Percentiles rank a stretch among this genome's conserved stretches.
Conservation (phyloP, 495 filamentous ascomycete species). For the Ascodesmis nigricans region DNA sequence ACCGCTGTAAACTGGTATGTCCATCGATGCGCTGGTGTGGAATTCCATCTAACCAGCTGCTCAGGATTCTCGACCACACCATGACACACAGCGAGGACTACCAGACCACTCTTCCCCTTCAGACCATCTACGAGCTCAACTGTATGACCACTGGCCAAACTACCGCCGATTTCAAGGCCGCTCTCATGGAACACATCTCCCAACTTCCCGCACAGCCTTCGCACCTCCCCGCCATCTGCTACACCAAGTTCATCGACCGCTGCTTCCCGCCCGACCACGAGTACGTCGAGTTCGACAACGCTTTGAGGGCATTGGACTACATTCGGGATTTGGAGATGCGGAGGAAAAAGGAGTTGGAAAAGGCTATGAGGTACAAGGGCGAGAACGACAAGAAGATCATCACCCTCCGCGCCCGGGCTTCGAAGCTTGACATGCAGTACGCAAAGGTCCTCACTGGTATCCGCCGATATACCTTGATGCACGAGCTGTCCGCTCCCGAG, state of each 20-base stretch:
- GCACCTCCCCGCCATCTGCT: conserved; percentile 43
- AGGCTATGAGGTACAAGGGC: conserved; percentile 14
- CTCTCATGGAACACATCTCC: conserved; percentile 40
- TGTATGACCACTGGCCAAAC: conserved; percentile 31
- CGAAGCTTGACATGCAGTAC: conserved; percentile 38
- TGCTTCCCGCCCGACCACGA: conserved; percentile 36
- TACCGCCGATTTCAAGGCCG: conserved; percentile 38
- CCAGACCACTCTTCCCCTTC: conserved; percentile 33
- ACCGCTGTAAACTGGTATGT: conserved; percentile 3
- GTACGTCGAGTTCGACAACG: conserved; percentile 48
- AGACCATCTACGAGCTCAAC: conserved; percentile 55
- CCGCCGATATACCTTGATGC: conserved; percentile 45
- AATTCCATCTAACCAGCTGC: conserved; percentile 6
- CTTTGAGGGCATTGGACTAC: conserved; percentile 49
- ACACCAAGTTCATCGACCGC: conserved; percentile 40
- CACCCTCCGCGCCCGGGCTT: conserved; percentile 14
- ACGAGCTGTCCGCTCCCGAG: conserved; percentile 42
- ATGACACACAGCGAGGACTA: conserved; percentile 40
- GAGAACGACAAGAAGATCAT: conserved; percentile 16
- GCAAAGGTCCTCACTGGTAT: conserved; percentile 43
- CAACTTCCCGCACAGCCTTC: conserved; percentile 40
- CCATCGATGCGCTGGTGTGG: background rate
- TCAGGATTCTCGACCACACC: conserved; percentile 45
- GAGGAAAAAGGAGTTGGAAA: conserved; percentile 36
- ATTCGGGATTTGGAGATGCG: conserved; percentile 44